Percentiles rank a stretch among this genome's conserved stretches.
Conservation (phyloP, 2,329 filamentous ascomycete genomes). For the Xylaria sp. region DNA sequence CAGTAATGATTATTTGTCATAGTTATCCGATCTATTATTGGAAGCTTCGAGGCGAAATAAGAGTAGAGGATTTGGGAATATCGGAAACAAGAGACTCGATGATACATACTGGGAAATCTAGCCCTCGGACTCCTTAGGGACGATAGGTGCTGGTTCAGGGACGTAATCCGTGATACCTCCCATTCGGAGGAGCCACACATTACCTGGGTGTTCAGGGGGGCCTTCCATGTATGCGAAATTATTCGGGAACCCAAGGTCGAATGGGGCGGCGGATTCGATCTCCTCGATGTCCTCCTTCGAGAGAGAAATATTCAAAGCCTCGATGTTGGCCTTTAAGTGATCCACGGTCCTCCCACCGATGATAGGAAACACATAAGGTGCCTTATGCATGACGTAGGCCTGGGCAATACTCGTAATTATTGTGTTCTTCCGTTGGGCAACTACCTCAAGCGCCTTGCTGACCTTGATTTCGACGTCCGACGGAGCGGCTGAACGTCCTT, state of each 20-base stretch:
- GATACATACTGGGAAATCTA: slow-evolving; percentile 51
- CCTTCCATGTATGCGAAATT: slow-evolving; percentile 63
- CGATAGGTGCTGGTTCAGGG: slow-evolving; percentile 56
- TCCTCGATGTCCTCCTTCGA: slow-evolving; percentile 63
- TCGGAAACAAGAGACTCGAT: not conserved
- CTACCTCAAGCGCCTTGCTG: slow-evolving; percentile 69
- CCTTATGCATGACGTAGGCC: slow-evolving; percentile 64
- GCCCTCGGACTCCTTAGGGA: slow-evolving; percentile 54
- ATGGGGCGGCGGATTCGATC: slow-evolving; percentile 64
- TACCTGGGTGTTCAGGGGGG: slow-evolving; percentile 51
- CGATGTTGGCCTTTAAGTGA: slow-evolving; percentile 65
- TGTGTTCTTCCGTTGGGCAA: slow-evolving; percentile 63
- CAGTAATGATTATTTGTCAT: not conserved
- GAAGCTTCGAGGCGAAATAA: not conserved
- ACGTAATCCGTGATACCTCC: slow-evolving; percentile 65
- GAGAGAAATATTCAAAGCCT: slow-evolving; percentile 62
- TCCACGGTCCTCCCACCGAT: slow-evolving; percentile 64
- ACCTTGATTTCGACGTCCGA: slow-evolving; percentile 65
- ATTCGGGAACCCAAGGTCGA: slow-evolving; percentile 67
- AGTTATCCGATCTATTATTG: not conserved
- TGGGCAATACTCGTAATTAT: slow-evolving; percentile 69
- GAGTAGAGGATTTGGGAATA: not conserved
- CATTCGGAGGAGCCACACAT: slow-evolving; percentile 59
- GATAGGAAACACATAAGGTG: slow-evolving; percentile 64
- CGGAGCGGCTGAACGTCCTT: slow-evolving; percentile 54